Conservation (phyloP, 2,329 filamentous ascomycete species). For the Aspergillus proliferans region DNA sequence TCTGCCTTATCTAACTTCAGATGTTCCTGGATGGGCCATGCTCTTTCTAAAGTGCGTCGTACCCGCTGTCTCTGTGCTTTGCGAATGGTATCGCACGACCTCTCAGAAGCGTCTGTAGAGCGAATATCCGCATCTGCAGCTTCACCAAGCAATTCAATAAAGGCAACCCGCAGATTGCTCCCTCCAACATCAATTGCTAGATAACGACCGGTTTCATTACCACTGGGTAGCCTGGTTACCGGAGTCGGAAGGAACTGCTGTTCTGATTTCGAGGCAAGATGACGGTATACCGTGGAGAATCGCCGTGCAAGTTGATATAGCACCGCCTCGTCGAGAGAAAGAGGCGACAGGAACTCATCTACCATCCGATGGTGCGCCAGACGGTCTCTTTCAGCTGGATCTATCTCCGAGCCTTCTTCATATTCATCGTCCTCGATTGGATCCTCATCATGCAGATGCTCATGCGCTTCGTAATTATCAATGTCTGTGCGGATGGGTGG, state of each 20-base stretch:
- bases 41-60: conserved; percentile 43
- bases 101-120: conserved; percentile 27
- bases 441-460: conserved; percentile 22
- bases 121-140: conserved; percentile 30
- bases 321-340: conserved; percentile 35
- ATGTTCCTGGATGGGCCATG: conserved; percentile 51
- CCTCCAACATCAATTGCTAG: conserved; percentile 54
- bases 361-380: conserved; percentile 29
- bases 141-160: conserved; percentile 48
- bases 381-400: conserved; percentile 23
- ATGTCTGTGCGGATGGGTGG: conserved; percentile 17
- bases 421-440: conserved; percentile 30
- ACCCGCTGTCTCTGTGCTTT: conserved; percentile 44
- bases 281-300: conserved; percentile 40
- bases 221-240: conserved; percentile 42
- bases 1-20: conserved; percentile 62
- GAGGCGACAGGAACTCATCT: conserved; percentile 36
- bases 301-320: conserved; percentile 42
- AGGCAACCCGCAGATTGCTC: conserved; percentile 51
- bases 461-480: conserved; percentile 18
- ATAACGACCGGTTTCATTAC: conserved; percentile 50
- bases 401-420: conserved; percentile 20
- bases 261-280: conserved; percentile 40
- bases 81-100: conserved; percentile 38
- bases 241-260: conserved; percentile 45